Conservation (phyloP, 1,139 yeast genomes). For the Yarrowia galli region DNA sequence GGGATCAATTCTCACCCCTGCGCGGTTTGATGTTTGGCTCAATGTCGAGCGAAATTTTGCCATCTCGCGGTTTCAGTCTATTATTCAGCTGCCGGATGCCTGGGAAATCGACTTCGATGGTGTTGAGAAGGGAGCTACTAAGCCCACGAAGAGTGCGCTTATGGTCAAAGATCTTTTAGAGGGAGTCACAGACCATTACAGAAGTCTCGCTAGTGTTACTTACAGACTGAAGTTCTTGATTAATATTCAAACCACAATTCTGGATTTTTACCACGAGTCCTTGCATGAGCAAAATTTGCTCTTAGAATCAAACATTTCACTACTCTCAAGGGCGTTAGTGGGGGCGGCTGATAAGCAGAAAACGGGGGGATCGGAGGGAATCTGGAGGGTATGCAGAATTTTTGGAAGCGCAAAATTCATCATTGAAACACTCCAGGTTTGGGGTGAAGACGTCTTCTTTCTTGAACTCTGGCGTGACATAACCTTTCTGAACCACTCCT, state of each 20-base stretch:
- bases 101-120: constrained; percentile 69
- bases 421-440: constrained; percentile 60
- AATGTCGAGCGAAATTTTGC: constrained; percentile 60
- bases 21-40: constrained; percentile 68
- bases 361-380: constrained; percentile 54
- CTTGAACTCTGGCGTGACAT: constrained; percentile 63
- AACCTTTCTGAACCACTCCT: constrained; percentile 43
- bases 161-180: constrained; percentile 69
- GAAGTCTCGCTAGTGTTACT: constrained; percentile 62
- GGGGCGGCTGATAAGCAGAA: constrained; percentile 51
- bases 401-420: constrained; percentile 67
- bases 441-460: constrained; percentile 72
- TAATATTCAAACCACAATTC: constrained; percentile 68
- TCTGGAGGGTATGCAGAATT: constrained; percentile 64
- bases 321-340: constrained; percentile 52
- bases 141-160: constrained; percentile 73
- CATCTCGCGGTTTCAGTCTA: constrained; percentile 60
- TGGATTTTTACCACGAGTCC: constrained; percentile 65
- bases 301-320: constrained; percentile 58
- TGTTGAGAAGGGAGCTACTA: constrained; percentile 55
- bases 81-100: constrained; percentile 61
- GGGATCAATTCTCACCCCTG: constrained; percentile 59
- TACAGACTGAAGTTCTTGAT: constrained; percentile 74
- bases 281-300: constrained; percentile 58
- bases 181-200: constrained; percentile 69